These are phyloP conservation scores for Colletotrichum higginsianum DNA, from an alignment of 2,329 filamentous ascomycete genomes.

Conservation along the genomic window DNA sequence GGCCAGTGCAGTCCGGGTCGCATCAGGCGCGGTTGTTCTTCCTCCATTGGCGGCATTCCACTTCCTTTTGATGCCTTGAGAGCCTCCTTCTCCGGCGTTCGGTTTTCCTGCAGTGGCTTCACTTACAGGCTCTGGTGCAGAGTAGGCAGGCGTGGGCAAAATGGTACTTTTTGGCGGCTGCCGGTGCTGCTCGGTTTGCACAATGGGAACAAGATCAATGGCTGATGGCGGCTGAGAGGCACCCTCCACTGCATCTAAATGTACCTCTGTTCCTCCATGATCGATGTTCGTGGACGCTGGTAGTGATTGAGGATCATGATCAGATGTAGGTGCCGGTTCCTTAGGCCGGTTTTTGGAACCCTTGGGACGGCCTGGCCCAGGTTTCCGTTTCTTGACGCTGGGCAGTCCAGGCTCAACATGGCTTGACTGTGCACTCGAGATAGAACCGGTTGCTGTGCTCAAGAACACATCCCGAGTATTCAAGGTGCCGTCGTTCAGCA, in stretches of 20 bases:
- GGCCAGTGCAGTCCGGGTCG: neutral
- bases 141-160: neutral
- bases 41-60: slow-evolving; percentile 3
- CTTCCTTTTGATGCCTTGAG: slow-evolving; percentile 18
- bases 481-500: too few species aligned
- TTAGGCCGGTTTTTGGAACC: slow-evolving; percentile 67
- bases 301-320: neutral
- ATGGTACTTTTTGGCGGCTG: neutral
- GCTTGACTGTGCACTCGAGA: neutral
- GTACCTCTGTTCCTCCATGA: neutral
- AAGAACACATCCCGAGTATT: neutral
- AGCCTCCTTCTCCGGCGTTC: neutral
- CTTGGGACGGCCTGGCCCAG: slow-evolving; percentile 61
- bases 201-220: neutral
- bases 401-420: slow-evolving; percentile 41
- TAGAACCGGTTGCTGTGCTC: neutral
- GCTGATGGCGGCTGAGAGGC: neutral
- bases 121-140: neutral
- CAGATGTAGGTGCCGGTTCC: slow-evolving; percentile 41
- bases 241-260: neutral
- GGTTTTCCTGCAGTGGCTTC: neutral
- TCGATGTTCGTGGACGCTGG: neutral
- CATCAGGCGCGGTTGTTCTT: neutral
- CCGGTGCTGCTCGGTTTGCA: neutral
- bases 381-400: slow-evolving; percentile 53